Conservation (phyloP, 2,329 filamentous ascomycete genomes). For the Fusarium abutilonis region DNA sequence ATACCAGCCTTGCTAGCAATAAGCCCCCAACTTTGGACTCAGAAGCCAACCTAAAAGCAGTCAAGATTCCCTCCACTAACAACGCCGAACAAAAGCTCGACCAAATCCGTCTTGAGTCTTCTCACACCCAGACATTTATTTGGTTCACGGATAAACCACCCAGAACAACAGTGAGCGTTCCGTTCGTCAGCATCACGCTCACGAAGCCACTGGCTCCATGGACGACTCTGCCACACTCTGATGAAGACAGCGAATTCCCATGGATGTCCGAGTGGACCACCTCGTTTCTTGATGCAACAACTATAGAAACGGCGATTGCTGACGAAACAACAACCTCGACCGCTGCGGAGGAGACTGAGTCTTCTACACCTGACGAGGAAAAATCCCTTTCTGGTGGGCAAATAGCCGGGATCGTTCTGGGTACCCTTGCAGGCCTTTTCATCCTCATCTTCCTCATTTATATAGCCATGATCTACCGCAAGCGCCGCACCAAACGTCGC, state of each 20-base stretch:
- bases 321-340: neutral
- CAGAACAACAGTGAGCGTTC: neutral
- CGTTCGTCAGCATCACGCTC: conserved; percentile 1
- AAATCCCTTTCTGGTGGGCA: neutral
- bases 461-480: neutral
- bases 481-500: neutral
- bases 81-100: neutral
- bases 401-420: conserved; percentile 3
- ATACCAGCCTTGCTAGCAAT: neutral
- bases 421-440: neutral
- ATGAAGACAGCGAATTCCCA: neutral
- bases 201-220: neutral
- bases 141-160: neutral
- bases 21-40: neutral
- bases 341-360: neutral
- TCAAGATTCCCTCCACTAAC: neutral
- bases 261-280: neutral
- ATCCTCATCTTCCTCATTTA: neutral
- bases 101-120: neutral
- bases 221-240: conserved; percentile 3
- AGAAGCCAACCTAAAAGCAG: neutral
- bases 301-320: neutral
- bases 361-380: neutral
- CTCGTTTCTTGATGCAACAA: neutral
- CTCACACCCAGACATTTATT: neutral